Evolutionary conservation across 768 basidiomycete species (phyloP), one percentile per base, ranked within the genome.

Genomic region (Calocybe cyanea): DNA sequence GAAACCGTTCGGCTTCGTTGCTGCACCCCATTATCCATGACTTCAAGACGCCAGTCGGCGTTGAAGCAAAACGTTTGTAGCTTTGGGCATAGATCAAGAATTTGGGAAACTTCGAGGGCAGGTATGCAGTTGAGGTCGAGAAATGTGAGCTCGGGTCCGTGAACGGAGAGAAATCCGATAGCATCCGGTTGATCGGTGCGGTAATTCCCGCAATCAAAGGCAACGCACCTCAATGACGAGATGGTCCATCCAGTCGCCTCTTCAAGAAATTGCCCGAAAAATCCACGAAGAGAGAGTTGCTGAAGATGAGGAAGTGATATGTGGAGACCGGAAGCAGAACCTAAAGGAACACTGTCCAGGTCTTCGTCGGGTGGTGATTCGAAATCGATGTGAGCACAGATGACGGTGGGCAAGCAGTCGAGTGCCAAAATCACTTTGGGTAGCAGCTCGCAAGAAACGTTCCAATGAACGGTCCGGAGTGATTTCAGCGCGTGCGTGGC

Each of bases 371-470:
- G 31, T 2, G 50, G 50, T 1, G 61, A 51, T 13, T 70, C 70
- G 48, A 86, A 75, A 21, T 78, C 71, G 47, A 90, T 70, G 52
- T 79, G 77, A 2, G 75, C 71, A 2, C 78, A 74, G 7, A 77
- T 65, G 32, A 90, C 66, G 41, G 63, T 63, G 0, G 79, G 79
- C 4, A 90, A 72, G 1, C 77, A 72, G 43, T 80, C 76, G 2
- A 90, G 67, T 4, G 84, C 80, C 82, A 83, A 85, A 35, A 88
- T 87, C 4, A 86, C 73, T 56, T 83, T 85, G 10, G 81, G 68
- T 2, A 85, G 62, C 0, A 75, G 69, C 15, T 75, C 70, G 0
- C 70, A 69, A 0, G 81, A 77, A 7, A 87, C 65, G 44, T 73
- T 76, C 70, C 82, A 78, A 41, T 81, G 76, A 0, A 83, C 72